Conservation (phyloP, 108 stramenopile genomes). For the Cylindrotheca fusiformis region DNA sequence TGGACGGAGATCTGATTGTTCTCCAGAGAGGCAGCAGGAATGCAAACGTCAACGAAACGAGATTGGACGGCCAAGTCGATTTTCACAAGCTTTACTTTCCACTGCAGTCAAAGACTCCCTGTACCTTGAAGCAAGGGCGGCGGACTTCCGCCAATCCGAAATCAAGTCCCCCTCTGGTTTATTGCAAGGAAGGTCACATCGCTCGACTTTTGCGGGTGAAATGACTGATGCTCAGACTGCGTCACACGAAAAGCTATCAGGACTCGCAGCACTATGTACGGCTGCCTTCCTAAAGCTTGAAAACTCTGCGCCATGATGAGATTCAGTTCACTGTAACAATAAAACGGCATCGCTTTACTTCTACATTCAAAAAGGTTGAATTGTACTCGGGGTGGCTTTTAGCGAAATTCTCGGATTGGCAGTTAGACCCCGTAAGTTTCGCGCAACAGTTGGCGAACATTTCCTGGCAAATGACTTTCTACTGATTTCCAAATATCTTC, state of each 20-base stretch:
- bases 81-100: slow-evolving; percentile 18
- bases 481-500: slow-evolving; percentile 55
- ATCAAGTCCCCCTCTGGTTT: slow-evolving; percentile 25
- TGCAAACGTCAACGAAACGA: slow-evolving; percentile 30
- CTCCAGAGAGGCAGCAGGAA: slow-evolving; percentile 31
- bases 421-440: no score
- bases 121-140: slow-evolving; percentile 12
- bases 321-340: no score
- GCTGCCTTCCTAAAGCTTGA: slow-evolving; percentile 40
- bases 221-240: background rate
- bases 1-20: slow-evolving; percentile 20
- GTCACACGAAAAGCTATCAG: slow-evolving; percentile 7
- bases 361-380: no score
- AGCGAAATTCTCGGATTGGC: no score
- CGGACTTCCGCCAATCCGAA: background rate
- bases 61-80: slow-evolving; percentile 3
- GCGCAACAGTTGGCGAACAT: slow-evolving; percentile 63
- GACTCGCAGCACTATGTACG: slow-evolving; percentile 40
- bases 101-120: slow-evolving; percentile 19
- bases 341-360: slow-evolving; percentile 2
- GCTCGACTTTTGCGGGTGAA: background rate
- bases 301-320: no score
- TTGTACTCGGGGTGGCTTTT: no score
- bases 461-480: slow-evolving; percentile 58
- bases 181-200: slow-evolving; percentile 18